Evolutionary conservation across 148 eudicot species (phyloP).

Genomic region (Persicaria tinctoria): DNA sequence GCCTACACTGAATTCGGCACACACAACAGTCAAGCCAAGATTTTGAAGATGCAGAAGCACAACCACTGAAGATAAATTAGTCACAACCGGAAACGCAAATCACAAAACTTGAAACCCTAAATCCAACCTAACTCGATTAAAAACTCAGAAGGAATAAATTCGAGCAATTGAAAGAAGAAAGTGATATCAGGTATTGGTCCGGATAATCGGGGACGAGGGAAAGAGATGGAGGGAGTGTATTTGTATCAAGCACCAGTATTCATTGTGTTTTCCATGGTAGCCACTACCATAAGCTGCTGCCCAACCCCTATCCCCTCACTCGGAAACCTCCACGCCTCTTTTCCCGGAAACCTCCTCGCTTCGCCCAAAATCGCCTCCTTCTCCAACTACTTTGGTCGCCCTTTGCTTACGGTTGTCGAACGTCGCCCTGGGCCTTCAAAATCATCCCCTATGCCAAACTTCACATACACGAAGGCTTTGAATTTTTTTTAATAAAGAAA

Average conservation of each 20-base stretch:
- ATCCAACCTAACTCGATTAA: slow-evolving; percentile 1
- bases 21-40: not conserved
- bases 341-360: too few relatives aligned
- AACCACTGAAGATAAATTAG: not conserved
- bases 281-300: slow-evolving; percentile 7
- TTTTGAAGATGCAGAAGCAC: not conserved
- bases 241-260: not conserved
- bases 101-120: not conserved
- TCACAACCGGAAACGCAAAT: not conserved
- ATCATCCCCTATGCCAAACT: too few relatives aligned
- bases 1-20: too few relatives aligned
- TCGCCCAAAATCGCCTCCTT: too few relatives aligned
- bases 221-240: not conserved
- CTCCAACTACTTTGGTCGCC: too few relatives aligned
- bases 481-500: too few relatives aligned
- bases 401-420: too few relatives aligned
- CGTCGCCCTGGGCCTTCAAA: too few relatives aligned
- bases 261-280: slow-evolving; percentile 4
- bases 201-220: not conserved
- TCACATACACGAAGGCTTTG: too few relatives aligned
- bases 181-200: not conserved
- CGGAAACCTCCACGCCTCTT: too few relatives aligned
- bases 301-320: not conserved
- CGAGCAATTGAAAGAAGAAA: not conserved
- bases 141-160: not conserved